Base-by-base conservation (phyloP, 2,329 filamentous ascomycete genomes). In the Hypoxylon sp. region DNA sequence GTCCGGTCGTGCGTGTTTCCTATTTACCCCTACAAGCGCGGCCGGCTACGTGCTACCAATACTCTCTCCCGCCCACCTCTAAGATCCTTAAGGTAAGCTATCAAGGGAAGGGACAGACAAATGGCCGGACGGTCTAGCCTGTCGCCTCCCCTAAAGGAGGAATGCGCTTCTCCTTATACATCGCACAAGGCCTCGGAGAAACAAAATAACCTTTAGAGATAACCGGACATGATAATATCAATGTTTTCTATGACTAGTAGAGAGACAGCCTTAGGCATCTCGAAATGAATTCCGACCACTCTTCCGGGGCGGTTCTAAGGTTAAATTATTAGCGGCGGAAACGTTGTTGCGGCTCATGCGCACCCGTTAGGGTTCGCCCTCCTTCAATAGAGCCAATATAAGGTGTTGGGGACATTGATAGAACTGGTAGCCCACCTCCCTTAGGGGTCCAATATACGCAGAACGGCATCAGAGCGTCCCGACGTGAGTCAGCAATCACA, bases 1-100 rank as follows among this genome's bases (percentile, higher is more conserved):
- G 56, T 58, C 48, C 37, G 48, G 29, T 32, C 24, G 57, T 39
- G 17, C 32, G 56, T 65, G 62, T 55, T 32, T n/a, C 64, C 50
- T 35, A 42, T 48, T 37, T 15, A 15, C 47, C 31, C 51, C 24
- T 37, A 27, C 32, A 15, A 39, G 55, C 48, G 53, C 67, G 32
- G 46, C 32, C 35, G 51, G 48, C 52, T 62, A 50, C 48, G 24
- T 62, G 46, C 35, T 56, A 39, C 21, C 48, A 37, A 15, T 50
- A 17, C 27, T 59, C 31, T 60, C 44, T 52, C 57, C 32, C 35
- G 19, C 29, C 27, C 35, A 56, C 19, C 17, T 54, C 47, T 46
- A 37, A 15, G 35, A 21, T 7, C 35, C 15, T 48, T 42, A 37
- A 15, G 24, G 31, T 31, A 50, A 52, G 48, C 19, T 21, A 52